Evolutionary conservation across 23 red algal species (phyloP).

Genomic region (Chondrus crispus): DNA sequence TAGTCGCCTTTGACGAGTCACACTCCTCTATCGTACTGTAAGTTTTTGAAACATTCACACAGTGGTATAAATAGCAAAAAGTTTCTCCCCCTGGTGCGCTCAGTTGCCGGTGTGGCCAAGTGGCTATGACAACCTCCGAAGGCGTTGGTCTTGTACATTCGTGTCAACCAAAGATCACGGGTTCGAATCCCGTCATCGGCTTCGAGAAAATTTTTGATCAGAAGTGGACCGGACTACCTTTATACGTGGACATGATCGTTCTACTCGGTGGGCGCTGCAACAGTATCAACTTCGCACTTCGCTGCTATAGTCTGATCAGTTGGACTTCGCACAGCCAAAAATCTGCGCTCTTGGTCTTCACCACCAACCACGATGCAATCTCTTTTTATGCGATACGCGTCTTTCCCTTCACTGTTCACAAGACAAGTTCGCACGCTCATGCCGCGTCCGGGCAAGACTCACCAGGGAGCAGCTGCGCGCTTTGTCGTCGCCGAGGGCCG

Average conservation of each 20-base stretch:
- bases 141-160: constrained; percentile 19
- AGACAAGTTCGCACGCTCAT: no score
- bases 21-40: neutral
- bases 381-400: no score
- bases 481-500: neutral
- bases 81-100: neutral
- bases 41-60: neutral
- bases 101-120: constrained; percentile 10
- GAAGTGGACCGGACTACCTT: no score
- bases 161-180: constrained; percentile 31
- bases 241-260: no score
- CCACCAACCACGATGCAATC: no score
- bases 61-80: neutral
- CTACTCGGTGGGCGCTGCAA: no score
- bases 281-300: no score
- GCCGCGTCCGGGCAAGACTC: neutral
- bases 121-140: no score
- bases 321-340: no score
- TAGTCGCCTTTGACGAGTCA: neutral
- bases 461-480: neutral
- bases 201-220: neutral
- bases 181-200: constrained; percentile 41
- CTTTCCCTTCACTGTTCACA: no score
- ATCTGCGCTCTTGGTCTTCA: no score
- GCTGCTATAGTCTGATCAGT: no score